A percentile compares a stretch with the other conserved stretches of the same genome.
These are phyloP conservation scores for Ustilago tritici DNA, from an alignment of 1,284 basidiomycete genomes.

Conservation along the genomic window DNA sequence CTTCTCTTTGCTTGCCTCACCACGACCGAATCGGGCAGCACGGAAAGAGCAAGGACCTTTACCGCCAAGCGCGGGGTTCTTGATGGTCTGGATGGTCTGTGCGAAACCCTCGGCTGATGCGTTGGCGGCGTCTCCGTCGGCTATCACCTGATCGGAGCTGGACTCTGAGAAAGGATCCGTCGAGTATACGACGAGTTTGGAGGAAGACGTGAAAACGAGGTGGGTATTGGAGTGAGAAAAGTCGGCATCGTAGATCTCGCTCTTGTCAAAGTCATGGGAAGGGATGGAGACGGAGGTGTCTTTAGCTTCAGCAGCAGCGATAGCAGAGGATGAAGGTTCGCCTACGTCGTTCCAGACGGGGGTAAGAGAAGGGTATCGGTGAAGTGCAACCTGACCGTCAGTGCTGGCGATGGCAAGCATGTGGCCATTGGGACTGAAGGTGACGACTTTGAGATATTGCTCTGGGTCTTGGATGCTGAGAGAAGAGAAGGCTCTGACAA, in stretches of 20 bases:
- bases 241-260: slow-evolving; percentile 66
- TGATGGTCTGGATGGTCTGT: slow-evolving; percentile 61
- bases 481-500: slow-evolving; percentile 29
- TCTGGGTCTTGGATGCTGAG: slow-evolving; percentile 57
- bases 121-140: slow-evolving; percentile 15
- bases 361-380: slow-evolving; percentile 58
- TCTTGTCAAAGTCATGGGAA: slow-evolving; percentile 47
- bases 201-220: slow-evolving; percentile 58
- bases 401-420: slow-evolving; percentile 61
- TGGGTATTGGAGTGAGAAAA: slow-evolving; percentile 63
- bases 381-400: slow-evolving; percentile 59
- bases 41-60: slow-evolving; percentile 60
- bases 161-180: slow-evolving; percentile 48
- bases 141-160: slow-evolving; percentile 11
- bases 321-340: slow-evolving; percentile 30
- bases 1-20: slow-evolving; percentile 42
- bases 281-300: slow-evolving; percentile 48
- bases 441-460: slow-evolving; percentile 53
- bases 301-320: slow-evolving; percentile 41
- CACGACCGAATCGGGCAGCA: slow-evolving; percentile 54
- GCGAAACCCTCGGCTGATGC: slow-evolving; percentile 31
- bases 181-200: slow-evolving; percentile 56
- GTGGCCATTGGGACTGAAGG: slow-evolving; percentile 58
- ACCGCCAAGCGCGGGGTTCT: slow-evolving; percentile 62
- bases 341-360: slow-evolving; percentile 47